Percentiles rank a stretch among this genome's conserved stretches.
These are phyloP conservation scores for Aspergillus brunneoviolaceus DNA, from an alignment of 2,329 filamentous ascomycete species.

Conservation along the genomic window DNA sequence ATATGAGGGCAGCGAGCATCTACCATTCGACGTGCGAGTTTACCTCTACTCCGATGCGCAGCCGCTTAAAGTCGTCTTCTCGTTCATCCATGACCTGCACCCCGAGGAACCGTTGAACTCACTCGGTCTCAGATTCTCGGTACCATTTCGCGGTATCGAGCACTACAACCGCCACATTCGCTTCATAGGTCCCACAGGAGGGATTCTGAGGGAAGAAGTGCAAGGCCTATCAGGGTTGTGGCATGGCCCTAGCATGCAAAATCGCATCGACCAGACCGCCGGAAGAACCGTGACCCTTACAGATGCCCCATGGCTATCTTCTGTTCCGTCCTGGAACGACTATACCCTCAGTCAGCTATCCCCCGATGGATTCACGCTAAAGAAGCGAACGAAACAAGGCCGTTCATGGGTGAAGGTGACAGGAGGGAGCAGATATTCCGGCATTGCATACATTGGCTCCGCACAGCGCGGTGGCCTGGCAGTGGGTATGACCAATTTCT, in stretches of 20 bases:
- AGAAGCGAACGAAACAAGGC: constrained; percentile 55
- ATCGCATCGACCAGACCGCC: constrained; percentile 8
- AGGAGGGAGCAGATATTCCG: not conserved
- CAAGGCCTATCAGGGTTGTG: too few species aligned
- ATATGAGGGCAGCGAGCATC: too few species aligned
- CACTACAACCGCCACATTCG: too few species aligned
- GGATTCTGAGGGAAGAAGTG: too few species aligned
- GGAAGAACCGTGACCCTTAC: constrained; percentile 50
- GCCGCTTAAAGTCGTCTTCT: too few species aligned
- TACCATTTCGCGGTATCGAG: too few species aligned
- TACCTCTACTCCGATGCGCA: too few species aligned
- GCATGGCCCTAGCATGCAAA: not conserved
- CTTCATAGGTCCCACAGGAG: too few species aligned
- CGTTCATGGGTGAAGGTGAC: not conserved
- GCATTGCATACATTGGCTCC: not conserved
- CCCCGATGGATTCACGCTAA: constrained; percentile 59
- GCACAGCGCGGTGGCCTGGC: not conserved
- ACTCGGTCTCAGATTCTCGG: too few species aligned
- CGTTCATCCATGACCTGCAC: too few species aligned
- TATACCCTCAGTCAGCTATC: constrained; percentile 59
- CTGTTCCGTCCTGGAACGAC: constrained; percentile 60
- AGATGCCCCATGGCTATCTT: constrained; percentile 41
- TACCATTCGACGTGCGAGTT: too few species aligned
- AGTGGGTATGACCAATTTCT: not conserved
- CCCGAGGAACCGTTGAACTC: too few species aligned